Conservation (phyloP, 495 filamentous ascomycete genomes). For the Penicillium verhagenii region DNA sequence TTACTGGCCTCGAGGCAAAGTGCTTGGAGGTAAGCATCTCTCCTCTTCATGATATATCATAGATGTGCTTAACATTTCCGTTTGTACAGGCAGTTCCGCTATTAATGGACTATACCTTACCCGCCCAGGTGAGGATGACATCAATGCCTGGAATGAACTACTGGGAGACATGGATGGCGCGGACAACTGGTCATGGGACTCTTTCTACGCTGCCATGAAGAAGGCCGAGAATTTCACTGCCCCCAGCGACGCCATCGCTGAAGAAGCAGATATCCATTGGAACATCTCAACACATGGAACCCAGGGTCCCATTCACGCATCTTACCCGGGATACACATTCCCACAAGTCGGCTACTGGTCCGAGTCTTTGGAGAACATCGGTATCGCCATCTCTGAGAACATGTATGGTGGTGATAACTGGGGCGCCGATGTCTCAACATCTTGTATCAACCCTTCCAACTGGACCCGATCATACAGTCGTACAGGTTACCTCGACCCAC, state of each 20-base stretch:
- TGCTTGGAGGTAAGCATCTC: constrained; percentile 34
- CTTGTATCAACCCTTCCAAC: constrained; percentile 32
- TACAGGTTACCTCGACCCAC: constrained; percentile 42
- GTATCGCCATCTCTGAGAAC: constrained; percentile 21
- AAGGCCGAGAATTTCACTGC: constrained; percentile 45
- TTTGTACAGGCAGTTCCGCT: constrained; percentile 32
- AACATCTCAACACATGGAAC: constrained; percentile 34
- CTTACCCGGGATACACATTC: constrained; percentile 47
- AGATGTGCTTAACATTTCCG: background rate
- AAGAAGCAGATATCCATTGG: constrained; percentile 39
- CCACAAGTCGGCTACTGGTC: constrained; percentile 32
- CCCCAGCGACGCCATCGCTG: constrained; percentile 31
- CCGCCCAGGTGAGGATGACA: constrained; percentile 31
- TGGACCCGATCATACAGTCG: constrained; percentile 38
- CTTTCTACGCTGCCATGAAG: constrained; percentile 34
- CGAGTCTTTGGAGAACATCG: constrained; percentile 21
- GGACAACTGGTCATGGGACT: constrained; percentile 34
- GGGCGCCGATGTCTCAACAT: constrained; percentile 33
- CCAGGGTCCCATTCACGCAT: constrained; percentile 45
- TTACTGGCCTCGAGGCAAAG: constrained; percentile 36
- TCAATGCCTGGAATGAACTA: constrained; percentile 35
- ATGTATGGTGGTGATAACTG: constrained; percentile 35
- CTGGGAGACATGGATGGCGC: constrained; percentile 33
- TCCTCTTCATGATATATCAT: too few relatives aligned
- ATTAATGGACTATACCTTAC: constrained; percentile 38